Conservation (phyloP, 139 green algal species). For the Nannochloris sp. region DNA sequence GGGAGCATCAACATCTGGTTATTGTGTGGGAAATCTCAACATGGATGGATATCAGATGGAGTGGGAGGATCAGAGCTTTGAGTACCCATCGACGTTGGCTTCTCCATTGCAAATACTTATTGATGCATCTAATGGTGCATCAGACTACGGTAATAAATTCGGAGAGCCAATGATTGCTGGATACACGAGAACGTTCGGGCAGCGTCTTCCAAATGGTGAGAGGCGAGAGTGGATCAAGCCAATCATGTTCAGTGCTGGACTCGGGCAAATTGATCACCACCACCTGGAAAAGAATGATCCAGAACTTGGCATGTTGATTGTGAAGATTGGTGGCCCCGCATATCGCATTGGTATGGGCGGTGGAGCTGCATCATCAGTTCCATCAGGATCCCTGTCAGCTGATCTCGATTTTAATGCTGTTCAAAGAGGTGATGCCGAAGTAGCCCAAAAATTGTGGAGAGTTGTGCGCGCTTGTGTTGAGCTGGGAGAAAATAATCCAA, state of each 20-base stretch:
- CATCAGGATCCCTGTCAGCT: conserved; percentile 59
- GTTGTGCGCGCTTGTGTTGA: conserved; percentile 95
- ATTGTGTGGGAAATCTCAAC: conserved; percentile 92
- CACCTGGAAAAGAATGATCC: conserved; percentile 65
- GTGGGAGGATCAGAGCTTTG: conserved; percentile 36
- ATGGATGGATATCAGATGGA: conserved; percentile 43
- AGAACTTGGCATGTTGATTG: conserved; percentile 89
- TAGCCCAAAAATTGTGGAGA: conserved; percentile 97
- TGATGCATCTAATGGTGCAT: conserved; percentile 94
- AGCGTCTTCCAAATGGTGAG: conserved; percentile 76
- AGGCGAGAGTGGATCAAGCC: conserved; percentile 97
- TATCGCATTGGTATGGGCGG: conserved; percentile 99
- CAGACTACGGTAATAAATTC: conserved; percentile 99
- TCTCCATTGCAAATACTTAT: conserved; percentile 89
- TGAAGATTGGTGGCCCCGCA: conserved; percentile 96
- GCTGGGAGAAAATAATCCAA: conserved; percentile 86
- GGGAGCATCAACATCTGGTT: conserved; percentile 84
- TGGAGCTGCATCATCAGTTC: conserved; percentile 80
- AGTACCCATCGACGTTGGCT: conserved; percentile 74
- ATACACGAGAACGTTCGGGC: conserved; percentile 90
- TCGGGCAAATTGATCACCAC: conserved; percentile 85
- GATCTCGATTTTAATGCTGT: conserved; percentile 99
- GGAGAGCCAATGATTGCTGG: conserved; percentile 92
- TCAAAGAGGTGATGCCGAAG: conserved; percentile 92
- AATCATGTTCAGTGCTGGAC: conserved; percentile 96